These are phyloP conservation scores for Aphanomyces astaci DNA, from an alignment of 352 stramenopile species.

Conservation along the genomic window DNA sequence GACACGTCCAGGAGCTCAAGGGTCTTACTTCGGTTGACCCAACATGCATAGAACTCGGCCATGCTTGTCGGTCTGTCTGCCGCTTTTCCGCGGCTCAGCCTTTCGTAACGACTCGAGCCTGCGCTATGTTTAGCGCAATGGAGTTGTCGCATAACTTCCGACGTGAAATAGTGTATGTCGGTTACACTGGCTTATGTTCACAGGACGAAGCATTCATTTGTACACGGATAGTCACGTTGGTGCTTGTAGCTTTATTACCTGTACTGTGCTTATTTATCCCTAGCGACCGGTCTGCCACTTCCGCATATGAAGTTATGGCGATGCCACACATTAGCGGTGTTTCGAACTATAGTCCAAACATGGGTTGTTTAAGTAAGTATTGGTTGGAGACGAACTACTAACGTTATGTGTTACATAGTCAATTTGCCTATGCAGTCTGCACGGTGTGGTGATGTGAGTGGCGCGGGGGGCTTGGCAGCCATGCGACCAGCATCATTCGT, in stretches of 20 bases:
- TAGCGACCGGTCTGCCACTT: too few relatives aligned
- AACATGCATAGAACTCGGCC: slow-evolving; percentile 63
- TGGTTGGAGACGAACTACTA: too few relatives aligned
- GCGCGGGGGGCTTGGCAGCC: neutral
- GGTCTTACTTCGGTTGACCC: slow-evolving; percentile 36
- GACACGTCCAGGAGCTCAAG: slow-evolving; percentile 36
- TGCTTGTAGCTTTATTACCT: too few relatives aligned
- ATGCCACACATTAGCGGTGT: too few relatives aligned
- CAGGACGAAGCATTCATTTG: too few relatives aligned
- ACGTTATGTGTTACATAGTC: too few relatives aligned
- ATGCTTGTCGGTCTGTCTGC: slow-evolving; percentile 22
- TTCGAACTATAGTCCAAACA: too few relatives aligned
- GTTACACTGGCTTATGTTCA: too few relatives aligned
- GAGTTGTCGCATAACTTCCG: neutral
- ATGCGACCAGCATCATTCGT: slow-evolving; percentile 8
- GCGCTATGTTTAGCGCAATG: slow-evolving; percentile 10
- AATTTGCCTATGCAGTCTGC: neutral
- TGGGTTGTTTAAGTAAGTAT: too few relatives aligned
- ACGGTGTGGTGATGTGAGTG: neutral
- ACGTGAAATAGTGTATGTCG: neutral
- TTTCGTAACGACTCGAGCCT: neutral
- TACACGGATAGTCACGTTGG: too few relatives aligned
- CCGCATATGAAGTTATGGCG: too few relatives aligned
- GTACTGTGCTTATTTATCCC: too few relatives aligned
- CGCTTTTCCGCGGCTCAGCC: neutral